Percentiles rank a stretch among this genome's conserved stretches.
phyloP scores from a whole-genome alignment of 2,329 filamentous ascomycete species.

The Myriosclerotinia scirpicola region DNA sequence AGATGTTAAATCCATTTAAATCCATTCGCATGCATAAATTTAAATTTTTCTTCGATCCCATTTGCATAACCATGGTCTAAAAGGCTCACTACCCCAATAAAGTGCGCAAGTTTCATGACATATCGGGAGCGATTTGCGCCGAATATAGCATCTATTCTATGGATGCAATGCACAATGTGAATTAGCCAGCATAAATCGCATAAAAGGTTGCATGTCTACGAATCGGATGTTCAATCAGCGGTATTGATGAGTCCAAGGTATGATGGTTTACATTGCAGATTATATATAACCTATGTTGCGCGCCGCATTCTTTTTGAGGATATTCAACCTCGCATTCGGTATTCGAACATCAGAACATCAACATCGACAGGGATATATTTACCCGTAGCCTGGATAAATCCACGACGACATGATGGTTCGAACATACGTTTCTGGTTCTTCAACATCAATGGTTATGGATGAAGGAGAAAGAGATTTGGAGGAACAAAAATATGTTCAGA shows the following conservation, averaged over 20 bases:
- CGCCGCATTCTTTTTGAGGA: not conserved
- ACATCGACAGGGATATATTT: slow-evolving; percentile 3
- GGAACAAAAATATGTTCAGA: slow-evolving; percentile 27
- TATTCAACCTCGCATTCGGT: slow-evolving; percentile 5
- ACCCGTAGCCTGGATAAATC: slow-evolving; percentile 7
- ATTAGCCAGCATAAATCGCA: slow-evolving; percentile 9
- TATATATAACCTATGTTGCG: slow-evolving; percentile 1
- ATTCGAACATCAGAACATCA: too few species aligned
- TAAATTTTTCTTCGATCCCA: not conserved
- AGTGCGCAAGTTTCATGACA: not conserved
- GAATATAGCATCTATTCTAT: not conserved
- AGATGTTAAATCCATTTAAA: not conserved
- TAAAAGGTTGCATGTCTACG: not conserved
- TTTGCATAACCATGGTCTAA: not conserved
- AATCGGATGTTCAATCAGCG: not conserved
- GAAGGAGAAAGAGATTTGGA: slow-evolving; percentile 26
- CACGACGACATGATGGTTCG: slow-evolving; percentile 7
- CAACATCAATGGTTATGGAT: slow-evolving; percentile 21
- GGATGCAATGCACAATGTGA: not conserved
- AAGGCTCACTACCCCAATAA: not conserved
- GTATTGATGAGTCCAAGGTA: not conserved
- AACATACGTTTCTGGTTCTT: slow-evolving; percentile 26
- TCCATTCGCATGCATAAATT: not conserved
- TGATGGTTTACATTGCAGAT: not conserved
- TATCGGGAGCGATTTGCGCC: not conserved